Base-by-base conservation (phyloP, 805 yeast species). In the Pichia paraexigua region DNA sequence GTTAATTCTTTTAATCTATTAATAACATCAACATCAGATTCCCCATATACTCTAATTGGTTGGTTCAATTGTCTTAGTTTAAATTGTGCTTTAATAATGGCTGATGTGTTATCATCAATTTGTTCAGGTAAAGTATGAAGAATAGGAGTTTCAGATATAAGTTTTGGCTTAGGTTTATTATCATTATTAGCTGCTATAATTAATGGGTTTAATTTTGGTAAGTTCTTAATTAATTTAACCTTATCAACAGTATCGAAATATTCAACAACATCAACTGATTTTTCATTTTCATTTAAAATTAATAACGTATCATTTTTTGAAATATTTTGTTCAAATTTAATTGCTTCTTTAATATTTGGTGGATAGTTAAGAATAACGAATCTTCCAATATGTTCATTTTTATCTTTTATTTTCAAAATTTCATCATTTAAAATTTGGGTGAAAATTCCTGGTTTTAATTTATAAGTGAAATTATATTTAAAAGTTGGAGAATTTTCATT, bases 281-380 rank as follows among this genome's bases (percentile, higher is more conserved):
- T 49, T 15, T 58, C 55, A 1, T 56, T 58, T 3, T 63, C 62
- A 24, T 63, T 56, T 53, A 64, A 58, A 15, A 69, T 56, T 25
- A 72, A 64, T 41, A 80, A 49, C 47, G 73, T 71, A 51, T 71
- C 64, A 47, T 76, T 66, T 11, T 75, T 74, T 2, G 82, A 75
- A 27, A 85, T 73, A 53, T 84, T 87, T 58, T 81, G 85, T 63
- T 86, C 94, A 56, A 86, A 86, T 59, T 78, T 80, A 49, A 82
- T 77, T 3, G 88, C 85, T 54, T 85, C 91, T 46, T 77, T 77
- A 41, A 86, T 74, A 24, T 73, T 71, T 46, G 71, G 74, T 3
- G 92, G 91, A 61, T 78, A 85, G 59, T 82, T 78, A 27, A 76
- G 60, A 46, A 85, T 63, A 0, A 82, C 57, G 39, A 81, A 77